Base-by-base conservation (phyloP, 345 rosid species). In the Populus simonii region DNA sequence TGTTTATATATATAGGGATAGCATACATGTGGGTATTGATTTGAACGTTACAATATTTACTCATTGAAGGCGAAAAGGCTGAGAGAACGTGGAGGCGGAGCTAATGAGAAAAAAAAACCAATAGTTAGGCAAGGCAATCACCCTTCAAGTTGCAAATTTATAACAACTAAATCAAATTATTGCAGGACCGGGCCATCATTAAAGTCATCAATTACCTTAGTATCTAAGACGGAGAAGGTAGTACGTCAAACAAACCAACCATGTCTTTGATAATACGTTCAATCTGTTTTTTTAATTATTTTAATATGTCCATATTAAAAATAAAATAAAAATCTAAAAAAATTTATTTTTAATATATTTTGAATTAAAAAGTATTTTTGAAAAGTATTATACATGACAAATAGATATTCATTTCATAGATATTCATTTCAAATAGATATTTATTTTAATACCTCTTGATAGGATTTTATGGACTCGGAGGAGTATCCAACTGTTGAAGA, bases 401-500 rank as follows among this genome's bases (percentile, higher is more conserved):
- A 33, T 33, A 33, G 0, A 33, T 33, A 33, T 33, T 33, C 36
- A 33, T 33, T 33, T 33, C 36, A 6, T 72, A n/a, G n/a, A n/a
- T n/a, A n/a, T n/a, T n/a, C n/a, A n/a, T n/a, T n/a, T n/a, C n/a
- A n/a, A n/a, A n/a, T n/a, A n/a, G n/a, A n/a, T n/a, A n/a, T n/a
- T n/a, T n/a, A n/a, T n/a, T n/a, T n/a, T n/a, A n/a, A n/a, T n/a
- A n/a, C n/a, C n/a, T n/a, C n/a, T n/a, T n/a, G n/a, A n/a, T n/a
- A n/a, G n/a, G n/a, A n/a, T 33, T 81, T 86, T 49, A 83, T 81
- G 88, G 84, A 82, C 27, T 85, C 82, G 87, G 85, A 81, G 31
- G 86, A 78, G 23, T 71, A 82, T 51, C 69, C 74, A 0, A 76
- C 81, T 62, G 78, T 25, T 3, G 79, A 79, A 12, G 84, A 83